phyloP scores from a whole-genome alignment of 208 protist genomes.

The Trypanosoma platydactyli region DNA sequence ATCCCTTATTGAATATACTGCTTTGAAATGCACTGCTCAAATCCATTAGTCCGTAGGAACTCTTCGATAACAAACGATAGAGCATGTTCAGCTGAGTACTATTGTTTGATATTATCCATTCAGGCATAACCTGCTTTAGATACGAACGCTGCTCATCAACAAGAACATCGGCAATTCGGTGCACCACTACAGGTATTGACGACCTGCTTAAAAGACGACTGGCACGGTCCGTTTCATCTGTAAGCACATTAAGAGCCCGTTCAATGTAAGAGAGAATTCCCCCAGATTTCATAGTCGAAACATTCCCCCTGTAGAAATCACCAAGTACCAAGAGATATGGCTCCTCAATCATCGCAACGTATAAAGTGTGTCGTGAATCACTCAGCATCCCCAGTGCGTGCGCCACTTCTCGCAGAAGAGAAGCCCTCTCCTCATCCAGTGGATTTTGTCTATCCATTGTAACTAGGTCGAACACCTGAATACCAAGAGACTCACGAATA shows the following conservation, averaged over 20 bases:
- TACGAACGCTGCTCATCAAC: slow-evolving; percentile 53
- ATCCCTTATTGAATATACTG: slow-evolving; percentile 19
- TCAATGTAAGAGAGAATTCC: slow-evolving; percentile 49
- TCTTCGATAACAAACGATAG: slow-evolving; percentile 26
- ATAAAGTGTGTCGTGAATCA: slow-evolving; percentile 50
- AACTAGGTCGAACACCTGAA: slow-evolving; percentile 45
- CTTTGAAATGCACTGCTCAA: slow-evolving; percentile 19
- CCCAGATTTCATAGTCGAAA: slow-evolving; percentile 34
- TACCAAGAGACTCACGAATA: slow-evolving; percentile 36
- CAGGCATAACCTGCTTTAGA: slow-evolving; percentile 27
- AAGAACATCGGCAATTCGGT: slow-evolving; percentile 42
- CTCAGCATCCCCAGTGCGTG: slow-evolving; percentile 57
- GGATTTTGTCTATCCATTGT: slow-evolving; percentile 34
- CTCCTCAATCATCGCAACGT: slow-evolving; percentile 61
- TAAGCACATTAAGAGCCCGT: slow-evolving; percentile 34
- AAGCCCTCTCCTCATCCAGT: slow-evolving; percentile 40
- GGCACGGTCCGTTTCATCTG: slow-evolving; percentile 45
- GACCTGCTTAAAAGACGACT: slow-evolving; percentile 53
- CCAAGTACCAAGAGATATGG: slow-evolving; percentile 49
- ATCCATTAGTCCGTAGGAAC: slow-evolving; percentile 7
- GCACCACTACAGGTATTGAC: slow-evolving; percentile 51
- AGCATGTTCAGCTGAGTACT: slow-evolving; percentile 19
- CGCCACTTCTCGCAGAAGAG: slow-evolving; percentile 63
- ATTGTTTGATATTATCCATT: slow-evolving; percentile 38
- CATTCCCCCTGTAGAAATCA: slow-evolving; percentile 40